phyloP scores from a whole-genome alignment of 1,284 basidiomycete species.

The Jaminaea rosea region DNA sequence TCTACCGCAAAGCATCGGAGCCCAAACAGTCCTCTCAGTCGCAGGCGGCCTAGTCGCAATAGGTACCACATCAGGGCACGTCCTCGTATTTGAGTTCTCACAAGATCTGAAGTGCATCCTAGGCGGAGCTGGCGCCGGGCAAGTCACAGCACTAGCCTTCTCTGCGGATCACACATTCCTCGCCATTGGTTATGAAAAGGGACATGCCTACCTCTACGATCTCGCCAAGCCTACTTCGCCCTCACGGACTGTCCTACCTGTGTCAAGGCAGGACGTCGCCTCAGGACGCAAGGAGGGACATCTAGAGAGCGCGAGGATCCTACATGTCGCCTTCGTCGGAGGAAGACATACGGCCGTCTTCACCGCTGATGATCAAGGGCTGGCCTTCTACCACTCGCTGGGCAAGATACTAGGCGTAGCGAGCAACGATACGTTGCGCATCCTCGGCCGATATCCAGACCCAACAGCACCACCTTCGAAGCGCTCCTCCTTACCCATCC shows the following conservation, averaged over 20 bases:
- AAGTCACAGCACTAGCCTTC: conserved; percentile 81
- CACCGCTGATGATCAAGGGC: conserved; percentile 78
- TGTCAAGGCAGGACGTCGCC: conserved; percentile 58
- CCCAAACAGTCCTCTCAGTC: conserved; percentile 59
- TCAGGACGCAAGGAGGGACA: conserved; percentile 90
- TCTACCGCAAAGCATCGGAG: neutral
- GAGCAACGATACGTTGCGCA: conserved; percentile 84
- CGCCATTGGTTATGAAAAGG: conserved; percentile 76
- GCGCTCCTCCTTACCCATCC: conserved; percentile 52
- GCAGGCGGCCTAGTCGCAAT: conserved; percentile 83
- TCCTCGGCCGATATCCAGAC: conserved; percentile 71
- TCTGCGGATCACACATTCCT: conserved; percentile 90
- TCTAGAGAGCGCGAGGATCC: conserved; percentile 70
- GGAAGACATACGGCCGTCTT: conserved; percentile 87
- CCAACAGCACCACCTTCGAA: conserved; percentile 8
- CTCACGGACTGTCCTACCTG: conserved; percentile 63
- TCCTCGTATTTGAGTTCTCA: conserved; percentile 74
- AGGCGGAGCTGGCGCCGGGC: conserved; percentile 59
- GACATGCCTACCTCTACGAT: conserved; percentile 80
- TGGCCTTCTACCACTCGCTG: conserved; percentile 90
- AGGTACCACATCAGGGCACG: conserved; percentile 69
- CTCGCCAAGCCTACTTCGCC: conserved; percentile 58
- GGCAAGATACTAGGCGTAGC: conserved; percentile 93
- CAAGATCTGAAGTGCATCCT: conserved; percentile 73
- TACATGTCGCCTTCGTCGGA: conserved; percentile 82